Base-by-base conservation (phyloP, 1,284 basidiomycete genomes). In the Ustilago tritici region DNA sequence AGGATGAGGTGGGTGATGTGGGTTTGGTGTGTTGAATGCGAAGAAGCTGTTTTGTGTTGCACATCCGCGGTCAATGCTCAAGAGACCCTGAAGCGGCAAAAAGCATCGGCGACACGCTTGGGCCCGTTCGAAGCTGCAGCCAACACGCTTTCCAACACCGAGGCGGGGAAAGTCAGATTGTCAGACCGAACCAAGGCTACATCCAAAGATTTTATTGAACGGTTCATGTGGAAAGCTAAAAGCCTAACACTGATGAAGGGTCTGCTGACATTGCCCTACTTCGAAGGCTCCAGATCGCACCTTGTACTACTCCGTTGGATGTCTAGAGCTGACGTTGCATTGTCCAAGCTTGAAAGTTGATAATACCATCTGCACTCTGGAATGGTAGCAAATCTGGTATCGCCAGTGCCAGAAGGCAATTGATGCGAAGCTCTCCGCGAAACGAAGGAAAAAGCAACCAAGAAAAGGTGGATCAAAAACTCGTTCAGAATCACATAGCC, bases 121-220 rank as follows among this genome's bases (percentile, higher is more conserved):
- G 59, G 59, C 28, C 59, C 43, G 38, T n/a, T 59, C 17, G 31
- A 34, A 50, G 38, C 46, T 53, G 40, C 57, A 49, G 43, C 40
- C 32, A n/a, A 59, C 63, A 65, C 63, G 52, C 63, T 46, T 53
- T 19, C 23, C 65, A 67, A 61, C 59, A 67, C 53, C 53, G 35
- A 11, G 36, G 46, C 54, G 5, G 15, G n/a, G 8, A 50, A 31
- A 14, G 17, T 28, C 6, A n/a, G 9, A 38, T 23, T 54, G 46
- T 63, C 10, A 62, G 61, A 52, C 52, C 43, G 9, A 0, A 23
- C 31, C 9, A n/a, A n/a, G 11, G 17, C n/a, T 36, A 61, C 59
- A 55, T 50, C 14, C 28, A 50, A 5, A 46, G 1, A 11, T 8
- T 7, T 31, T 50, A 28, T 28, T 28, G 23, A 28, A 28, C 3